These are phyloP conservation scores for Pythium dissotocum DNA, from an alignment of 352 stramenopile genomes.

Conservation along the genomic window DNA sequence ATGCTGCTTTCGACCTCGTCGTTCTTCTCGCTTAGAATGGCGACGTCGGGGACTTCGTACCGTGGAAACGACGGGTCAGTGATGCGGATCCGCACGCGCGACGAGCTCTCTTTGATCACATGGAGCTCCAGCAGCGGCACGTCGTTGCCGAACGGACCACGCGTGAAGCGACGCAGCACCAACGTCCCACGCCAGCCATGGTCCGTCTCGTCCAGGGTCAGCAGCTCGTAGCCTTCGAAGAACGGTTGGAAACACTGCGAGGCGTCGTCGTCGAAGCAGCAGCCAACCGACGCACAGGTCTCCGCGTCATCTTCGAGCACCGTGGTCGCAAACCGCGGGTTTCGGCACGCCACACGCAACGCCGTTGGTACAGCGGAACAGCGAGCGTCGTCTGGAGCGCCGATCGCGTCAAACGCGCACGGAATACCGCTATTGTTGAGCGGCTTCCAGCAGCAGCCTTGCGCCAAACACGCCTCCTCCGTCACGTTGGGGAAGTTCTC, in stretches of 20 bases:
- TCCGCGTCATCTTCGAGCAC: conserved; percentile 32
- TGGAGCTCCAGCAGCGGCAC: conserved; percentile 58
- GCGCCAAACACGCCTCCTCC: conserved; percentile 76
- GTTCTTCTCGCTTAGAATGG: background rate
- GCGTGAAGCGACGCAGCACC: conserved; percentile 39
- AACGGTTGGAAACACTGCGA: conserved; percentile 70
- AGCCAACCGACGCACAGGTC: conserved; percentile 55
- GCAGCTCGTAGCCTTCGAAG: conserved; percentile 66
- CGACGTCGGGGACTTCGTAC: conserved; percentile 61
- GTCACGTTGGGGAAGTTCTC: conserved; percentile 67
- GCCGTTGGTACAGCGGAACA: conserved; percentile 44
- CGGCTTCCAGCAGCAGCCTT: conserved; percentile 83
- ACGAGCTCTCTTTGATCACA: conserved; percentile 52
- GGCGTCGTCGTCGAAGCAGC: conserved; percentile 59
- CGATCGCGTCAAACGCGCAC: conserved; percentile 58
- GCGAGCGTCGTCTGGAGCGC: conserved; percentile 9
- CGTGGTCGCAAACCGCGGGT: conserved; percentile 54
- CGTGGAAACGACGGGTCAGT: conserved; percentile 71
- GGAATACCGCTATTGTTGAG: conserved; percentile 55
- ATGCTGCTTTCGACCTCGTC: conserved; percentile 6
- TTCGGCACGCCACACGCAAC: conserved; percentile 69
- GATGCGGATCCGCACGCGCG: conserved; percentile 72
- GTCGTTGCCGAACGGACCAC: conserved; percentile 81
- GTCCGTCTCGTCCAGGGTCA: conserved; percentile 54
- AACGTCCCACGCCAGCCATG: conserved; percentile 61